Evolutionary conservation across 345 rosid species (phyloP), one percentile per base, ranked within the genome.

Genomic region (Boechera stricta): DNA sequence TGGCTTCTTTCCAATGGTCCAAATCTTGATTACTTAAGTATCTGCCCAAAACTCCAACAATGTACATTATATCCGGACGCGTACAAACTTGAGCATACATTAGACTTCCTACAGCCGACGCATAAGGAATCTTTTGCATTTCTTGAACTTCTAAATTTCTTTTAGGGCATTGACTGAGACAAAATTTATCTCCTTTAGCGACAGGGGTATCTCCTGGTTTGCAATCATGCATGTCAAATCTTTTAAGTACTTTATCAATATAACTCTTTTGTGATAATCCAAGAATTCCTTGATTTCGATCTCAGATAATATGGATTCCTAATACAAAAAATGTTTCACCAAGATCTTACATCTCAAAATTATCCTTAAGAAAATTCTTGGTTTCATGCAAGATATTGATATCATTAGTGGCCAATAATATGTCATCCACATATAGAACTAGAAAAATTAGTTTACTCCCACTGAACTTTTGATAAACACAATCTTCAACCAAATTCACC

Each of bases 41-140:
- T 61, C 12, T 38, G 10, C 32, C 16, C 16, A 18, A 38, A 5
- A 61, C 5, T 39, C 66, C 32, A 38, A 61, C 10, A 10, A 61
- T 61, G 10, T 38, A 38, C 9, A 0, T 0, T 18, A 18, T 0
- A 18, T 18, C 21, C 21, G 21, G 21, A 18, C 21, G 24, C 35
- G 1, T 52, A 52, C 60, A 51, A 6, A 67, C 60, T 67, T 51
- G 71, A 67, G 56, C 29, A 48, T 47, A 47, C 56, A 31, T 31
- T 0, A 65, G 41, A 47, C 16, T 65, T 10, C n/a, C 24, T 31
- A 48, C 42, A 0, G 1, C 57, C 0, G 31, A 66, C 0, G 31
- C 44, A 29, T 44, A 29, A 64, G 13, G 39, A 2, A 64, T 64
- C 38, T 45, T 29, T 0, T 31, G n/a, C 56, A 47, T 65, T 2